Conservation (phyloP, 441 rosid species). For the Geranium incanum region DNA sequence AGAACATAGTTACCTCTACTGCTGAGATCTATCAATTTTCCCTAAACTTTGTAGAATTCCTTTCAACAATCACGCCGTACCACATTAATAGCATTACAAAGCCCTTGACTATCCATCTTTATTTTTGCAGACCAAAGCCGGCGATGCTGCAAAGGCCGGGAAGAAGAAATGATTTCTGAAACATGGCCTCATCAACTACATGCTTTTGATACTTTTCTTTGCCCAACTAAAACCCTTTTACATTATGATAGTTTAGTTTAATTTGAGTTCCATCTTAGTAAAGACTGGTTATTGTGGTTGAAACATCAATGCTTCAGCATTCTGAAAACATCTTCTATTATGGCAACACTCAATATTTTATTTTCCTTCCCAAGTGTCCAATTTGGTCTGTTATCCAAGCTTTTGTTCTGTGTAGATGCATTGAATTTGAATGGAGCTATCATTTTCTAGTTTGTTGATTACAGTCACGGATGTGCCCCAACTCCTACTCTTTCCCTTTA, state of each 20-base stretch:
- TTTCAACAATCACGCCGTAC: not conserved
- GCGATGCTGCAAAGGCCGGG: constrained; percentile 29
- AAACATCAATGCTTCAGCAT: not conserved
- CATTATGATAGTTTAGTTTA: not conserved
- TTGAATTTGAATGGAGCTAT: not conserved
- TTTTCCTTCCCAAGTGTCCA: not conserved
- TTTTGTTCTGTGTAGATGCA: not conserved
- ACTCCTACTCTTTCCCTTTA: not conserved
- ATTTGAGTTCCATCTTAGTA: not conserved
- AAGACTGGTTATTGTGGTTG: constrained; percentile 1
- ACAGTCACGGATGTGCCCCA: not conserved
- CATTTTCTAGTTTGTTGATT: not conserved
- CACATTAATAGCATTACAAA: not conserved
- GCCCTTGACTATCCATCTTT: not conserved
- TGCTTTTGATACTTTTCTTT: not conserved
- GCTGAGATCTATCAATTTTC: not conserved
- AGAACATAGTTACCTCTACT: constrained; percentile 1
- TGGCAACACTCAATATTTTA: not conserved
- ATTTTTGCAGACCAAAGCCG: constrained; percentile 32
- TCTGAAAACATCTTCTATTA: not conserved
- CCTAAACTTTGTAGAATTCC: not conserved
- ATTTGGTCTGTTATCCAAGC: not conserved
- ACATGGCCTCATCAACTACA: not conserved
- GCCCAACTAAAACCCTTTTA: not conserved
- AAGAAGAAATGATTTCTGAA: constrained; percentile 26